phyloP scores from a whole-genome alignment of 2,329 filamentous ascomycete species.

The Clarireedia monteithiana region DNA sequence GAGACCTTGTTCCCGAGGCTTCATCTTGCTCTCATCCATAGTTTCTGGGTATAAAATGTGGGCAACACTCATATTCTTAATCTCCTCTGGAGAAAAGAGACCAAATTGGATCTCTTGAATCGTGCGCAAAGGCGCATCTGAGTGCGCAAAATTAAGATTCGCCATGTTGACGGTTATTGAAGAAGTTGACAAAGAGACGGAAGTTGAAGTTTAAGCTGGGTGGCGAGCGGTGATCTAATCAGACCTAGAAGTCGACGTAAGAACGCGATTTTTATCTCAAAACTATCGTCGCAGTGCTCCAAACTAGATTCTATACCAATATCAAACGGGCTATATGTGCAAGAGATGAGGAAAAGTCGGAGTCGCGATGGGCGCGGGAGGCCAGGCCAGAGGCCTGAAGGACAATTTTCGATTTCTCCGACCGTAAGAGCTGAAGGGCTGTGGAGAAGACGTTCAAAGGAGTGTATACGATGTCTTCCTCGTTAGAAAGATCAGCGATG shows the following conservation, averaged over 20 bases:
- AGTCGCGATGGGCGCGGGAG: conserved; percentile 27
- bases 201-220: conserved; percentile 1
- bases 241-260: conserved; percentile 15
- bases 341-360: conserved; percentile 17
- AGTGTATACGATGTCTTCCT: conserved; percentile 25
- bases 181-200: conserved; percentile 6
- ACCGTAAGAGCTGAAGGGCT: conserved; percentile 20
- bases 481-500: conserved; percentile 24
- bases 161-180: conserved; percentile 57
- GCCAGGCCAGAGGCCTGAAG: conserved; percentile 19
- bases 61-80: conserved; percentile 96
- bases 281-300: conserved; percentile 7
- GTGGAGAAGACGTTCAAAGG: conserved; percentile 18
- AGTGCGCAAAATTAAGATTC: conserved; percentile 85
- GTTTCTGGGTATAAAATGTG: conserved; percentile 98
- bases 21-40: conserved; percentile 92
- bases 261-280: conserved; percentile 19
- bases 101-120: conserved; percentile 99
- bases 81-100: conserved; percentile 94
- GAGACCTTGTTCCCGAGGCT: conserved; percentile 82
- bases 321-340: conserved; percentile 18
- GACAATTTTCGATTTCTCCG: conserved; percentile 18
- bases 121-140: conserved; percentile 90
- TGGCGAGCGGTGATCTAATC: conserved; percentile 12
- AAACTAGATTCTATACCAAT: conserved; percentile 10